Conservation (phyloP, 345 rosid genomes). For the Leavenworthia alabamica region DNA sequence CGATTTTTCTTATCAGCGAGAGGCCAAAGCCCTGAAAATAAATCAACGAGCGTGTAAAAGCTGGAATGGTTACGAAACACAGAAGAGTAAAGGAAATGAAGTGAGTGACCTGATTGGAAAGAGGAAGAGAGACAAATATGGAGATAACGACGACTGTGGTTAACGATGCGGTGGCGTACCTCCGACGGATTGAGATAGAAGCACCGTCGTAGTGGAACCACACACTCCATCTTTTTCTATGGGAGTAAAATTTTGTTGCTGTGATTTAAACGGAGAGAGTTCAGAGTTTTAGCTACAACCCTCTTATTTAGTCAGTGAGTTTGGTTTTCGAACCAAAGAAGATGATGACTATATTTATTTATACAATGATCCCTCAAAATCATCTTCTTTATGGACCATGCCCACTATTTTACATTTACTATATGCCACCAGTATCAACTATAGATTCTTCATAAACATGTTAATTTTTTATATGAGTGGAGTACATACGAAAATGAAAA, state of each 20-base stretch:
- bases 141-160: background rate
- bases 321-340: background rate
- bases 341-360: background rate
- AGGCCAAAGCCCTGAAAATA: slow-evolving; percentile 10
- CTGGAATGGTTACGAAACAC: slow-evolving; percentile 1
- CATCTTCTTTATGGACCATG: background rate
- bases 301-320: background rate
- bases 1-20: slow-evolving; percentile 1
- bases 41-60: background rate
- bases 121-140: slow-evolving; percentile 3
- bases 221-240: slow-evolving; percentile 26
- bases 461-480: too few relatives aligned
- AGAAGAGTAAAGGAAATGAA: slow-evolving; percentile 1
- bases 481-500: too few relatives aligned
- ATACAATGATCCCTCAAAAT: background rate
- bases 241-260: background rate
- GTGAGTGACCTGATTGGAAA: slow-evolving; percentile 13
- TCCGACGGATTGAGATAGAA: slow-evolving; percentile 27
- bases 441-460: too few relatives aligned
- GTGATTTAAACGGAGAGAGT: background rate
- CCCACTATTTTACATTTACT: background rate
- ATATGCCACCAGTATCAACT: too few relatives aligned
- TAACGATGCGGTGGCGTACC: slow-evolving; percentile 11
- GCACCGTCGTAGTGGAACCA: slow-evolving; percentile 29
- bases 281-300: slow-evolving; percentile 23